Conservation (phyloP, 2,329 filamentous ascomycete genomes). For the Aureobasidium zeae region DNA sequence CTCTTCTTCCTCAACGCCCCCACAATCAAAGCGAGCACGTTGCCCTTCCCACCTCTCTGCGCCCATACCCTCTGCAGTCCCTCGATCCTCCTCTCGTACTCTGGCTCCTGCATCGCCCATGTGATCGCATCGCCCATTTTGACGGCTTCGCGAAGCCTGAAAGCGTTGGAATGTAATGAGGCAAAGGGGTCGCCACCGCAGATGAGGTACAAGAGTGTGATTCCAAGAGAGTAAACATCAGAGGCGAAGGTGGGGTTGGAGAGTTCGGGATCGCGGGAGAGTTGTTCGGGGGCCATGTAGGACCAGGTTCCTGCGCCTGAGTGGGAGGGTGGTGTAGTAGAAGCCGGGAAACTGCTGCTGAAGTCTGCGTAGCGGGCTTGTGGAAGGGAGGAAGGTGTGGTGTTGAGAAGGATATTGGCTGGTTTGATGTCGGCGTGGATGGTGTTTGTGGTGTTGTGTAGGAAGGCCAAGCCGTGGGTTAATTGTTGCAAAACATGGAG, state of each 20-base stretch:
- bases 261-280: conserved; percentile 23
- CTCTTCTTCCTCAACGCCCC: conserved; percentile 31
- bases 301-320: conserved; percentile 35
- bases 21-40: conserved; percentile 30
- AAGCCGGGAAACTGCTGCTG: conserved; percentile 34
- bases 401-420: conserved; percentile 35
- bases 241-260: conserved; percentile 28
- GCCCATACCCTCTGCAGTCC: conserved; percentile 26
- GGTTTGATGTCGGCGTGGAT: conserved; percentile 42
- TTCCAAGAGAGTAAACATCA: conserved; percentile 39
- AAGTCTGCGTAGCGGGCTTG: conserved; percentile 36
- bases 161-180: conserved; percentile 32
- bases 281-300: conserved; percentile 32
- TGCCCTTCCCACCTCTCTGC: conserved; percentile 19
- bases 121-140: conserved; percentile 35
- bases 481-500: conserved; percentile 33
- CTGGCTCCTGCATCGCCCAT: conserved; percentile 32
- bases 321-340: conserved; percentile 29
- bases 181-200: conserved; percentile 35
- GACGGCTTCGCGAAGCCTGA: conserved; percentile 36
- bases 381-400: conserved; percentile 20
- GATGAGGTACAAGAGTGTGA: conserved; percentile 37
- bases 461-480: conserved; percentile 34
- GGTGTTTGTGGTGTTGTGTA: conserved; percentile 31
- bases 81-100: conserved; percentile 25